Conservation (phyloP, 108 stramenopile species). For the Pseudonitzschia pungens region DNA sequence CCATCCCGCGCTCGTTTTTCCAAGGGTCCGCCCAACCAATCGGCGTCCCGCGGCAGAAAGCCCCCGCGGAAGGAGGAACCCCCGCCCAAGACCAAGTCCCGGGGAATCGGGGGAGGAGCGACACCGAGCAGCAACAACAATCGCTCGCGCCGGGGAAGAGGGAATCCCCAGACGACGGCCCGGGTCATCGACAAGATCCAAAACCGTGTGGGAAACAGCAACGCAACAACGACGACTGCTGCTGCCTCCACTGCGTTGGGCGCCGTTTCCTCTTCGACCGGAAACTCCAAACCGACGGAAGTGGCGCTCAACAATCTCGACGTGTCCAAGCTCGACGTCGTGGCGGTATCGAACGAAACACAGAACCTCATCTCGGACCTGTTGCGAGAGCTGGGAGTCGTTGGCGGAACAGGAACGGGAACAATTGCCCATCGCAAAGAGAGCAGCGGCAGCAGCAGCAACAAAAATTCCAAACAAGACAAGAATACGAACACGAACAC, state of each 20-base stretch:
- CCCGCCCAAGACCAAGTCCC: not conserved
- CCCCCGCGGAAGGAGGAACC: not conserved
- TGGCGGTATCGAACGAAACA: slow-evolving; percentile 52
- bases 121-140: not conserved
- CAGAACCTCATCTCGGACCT: slow-evolving; percentile 44
- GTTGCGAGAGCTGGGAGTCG: slow-evolving; percentile 48
- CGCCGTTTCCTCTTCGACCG: not conserved
- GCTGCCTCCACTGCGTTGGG: not conserved
- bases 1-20: slow-evolving; percentile 63
- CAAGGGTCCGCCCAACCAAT: slow-evolving; percentile 48
- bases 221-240: slow-evolving; percentile 28
- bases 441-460: not conserved
- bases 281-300: not conserved
- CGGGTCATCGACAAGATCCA: slow-evolving; percentile 55
- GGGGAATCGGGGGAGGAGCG: not conserved
- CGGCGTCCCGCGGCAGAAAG: not conserved
- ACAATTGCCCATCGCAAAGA: not conserved
- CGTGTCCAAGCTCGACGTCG: slow-evolving; percentile 55
- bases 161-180: slow-evolving; percentile 29
- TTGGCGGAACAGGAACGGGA: slow-evolving; percentile 13
- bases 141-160: not conserved
- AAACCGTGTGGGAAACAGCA: slow-evolving; percentile 21
- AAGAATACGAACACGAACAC: not conserved
- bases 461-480: not conserved
- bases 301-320: slow-evolving; percentile 47